Conservation (phyloP, 2,329 filamentous ascomycete genomes). For the Monosporascus sp. region DNA sequence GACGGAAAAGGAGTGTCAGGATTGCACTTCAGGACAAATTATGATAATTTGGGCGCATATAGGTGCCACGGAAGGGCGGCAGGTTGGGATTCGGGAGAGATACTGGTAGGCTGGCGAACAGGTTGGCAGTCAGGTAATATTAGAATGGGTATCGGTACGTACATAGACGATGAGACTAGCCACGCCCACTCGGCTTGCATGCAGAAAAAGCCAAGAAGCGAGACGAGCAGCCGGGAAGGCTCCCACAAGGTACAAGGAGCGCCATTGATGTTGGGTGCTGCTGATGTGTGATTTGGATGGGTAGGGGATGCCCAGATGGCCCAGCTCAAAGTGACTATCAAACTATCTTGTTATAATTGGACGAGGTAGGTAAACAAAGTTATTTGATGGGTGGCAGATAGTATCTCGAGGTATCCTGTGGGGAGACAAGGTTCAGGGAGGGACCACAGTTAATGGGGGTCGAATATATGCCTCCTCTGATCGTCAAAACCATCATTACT, state of each 20-base stretch:
- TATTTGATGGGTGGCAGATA: too few relatives aligned
- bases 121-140: neutral
- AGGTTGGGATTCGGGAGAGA: neutral
- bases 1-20: neutral
- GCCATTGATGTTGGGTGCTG: too few relatives aligned
- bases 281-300: too few relatives aligned
- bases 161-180: neutral
- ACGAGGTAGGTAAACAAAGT: too few relatives aligned
- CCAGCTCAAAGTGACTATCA: too few relatives aligned
- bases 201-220: neutral
- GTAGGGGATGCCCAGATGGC: too few relatives aligned
- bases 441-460: too few relatives aligned
- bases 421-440: too few relatives aligned
- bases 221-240: neutral
- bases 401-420: too few relatives aligned
- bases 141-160: neutral
- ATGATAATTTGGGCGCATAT: neutral
- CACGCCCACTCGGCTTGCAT: neutral
- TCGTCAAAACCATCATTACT: too few relatives aligned
- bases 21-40: neutral
- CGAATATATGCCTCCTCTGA: too few relatives aligned
- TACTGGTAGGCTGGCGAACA: neutral
- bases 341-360: too few relatives aligned
- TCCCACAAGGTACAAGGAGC: neutral
- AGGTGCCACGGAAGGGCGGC: neutral